A percentile compares a stretch with the other conserved stretches of the same genome.
phyloP scores from a whole-genome alignment of 345 rosid species.

The Salix arbutifolia region DNA sequence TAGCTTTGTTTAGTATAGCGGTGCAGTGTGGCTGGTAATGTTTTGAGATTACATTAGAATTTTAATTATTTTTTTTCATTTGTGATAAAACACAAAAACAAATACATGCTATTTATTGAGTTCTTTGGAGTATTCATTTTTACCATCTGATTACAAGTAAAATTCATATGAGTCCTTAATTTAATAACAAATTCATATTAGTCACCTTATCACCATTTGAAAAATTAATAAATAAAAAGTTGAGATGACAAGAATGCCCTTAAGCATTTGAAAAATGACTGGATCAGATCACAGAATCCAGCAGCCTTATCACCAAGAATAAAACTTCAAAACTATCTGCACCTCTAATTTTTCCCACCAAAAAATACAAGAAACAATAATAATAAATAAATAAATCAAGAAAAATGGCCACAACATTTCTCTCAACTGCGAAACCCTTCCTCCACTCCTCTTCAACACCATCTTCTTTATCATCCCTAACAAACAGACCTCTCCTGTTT shows the following conservation, averaged over 20 bases:
- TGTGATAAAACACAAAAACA: too few species aligned
- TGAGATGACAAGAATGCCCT: conserved; percentile 27
- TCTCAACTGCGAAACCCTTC: conserved; percentile 48
- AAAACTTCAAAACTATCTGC: conserved; percentile 14
- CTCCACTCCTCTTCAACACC: conserved; percentile 22
- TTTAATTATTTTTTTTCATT: too few species aligned
- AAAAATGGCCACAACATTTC: conserved; percentile 52
- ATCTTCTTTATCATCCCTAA: conserved; percentile 13
- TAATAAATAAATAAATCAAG: background rate
- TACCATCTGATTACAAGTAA: too few species aligned
- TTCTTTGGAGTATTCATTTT: too few species aligned
- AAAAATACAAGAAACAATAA: conserved; percentile 21
- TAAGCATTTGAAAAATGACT: conserved; percentile 21
- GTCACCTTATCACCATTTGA: too few species aligned
- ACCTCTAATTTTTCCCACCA: conserved; percentile 35
- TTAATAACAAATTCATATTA: too few species aligned
- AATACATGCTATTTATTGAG: too few species aligned
- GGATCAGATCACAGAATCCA: conserved; percentile 35
- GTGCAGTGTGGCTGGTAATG: too few species aligned
- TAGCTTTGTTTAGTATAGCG: too few species aligned
- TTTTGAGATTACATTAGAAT: too few species aligned
- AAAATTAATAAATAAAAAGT: background rate
- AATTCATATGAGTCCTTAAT: too few species aligned
- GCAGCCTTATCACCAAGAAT: conserved; percentile 43
- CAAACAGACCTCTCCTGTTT: conserved; percentile 8